These are phyloP conservation scores for Fusarium phyllophilum DNA, from an alignment of 2,329 filamentous ascomycete species.

Conservation along the genomic window DNA sequence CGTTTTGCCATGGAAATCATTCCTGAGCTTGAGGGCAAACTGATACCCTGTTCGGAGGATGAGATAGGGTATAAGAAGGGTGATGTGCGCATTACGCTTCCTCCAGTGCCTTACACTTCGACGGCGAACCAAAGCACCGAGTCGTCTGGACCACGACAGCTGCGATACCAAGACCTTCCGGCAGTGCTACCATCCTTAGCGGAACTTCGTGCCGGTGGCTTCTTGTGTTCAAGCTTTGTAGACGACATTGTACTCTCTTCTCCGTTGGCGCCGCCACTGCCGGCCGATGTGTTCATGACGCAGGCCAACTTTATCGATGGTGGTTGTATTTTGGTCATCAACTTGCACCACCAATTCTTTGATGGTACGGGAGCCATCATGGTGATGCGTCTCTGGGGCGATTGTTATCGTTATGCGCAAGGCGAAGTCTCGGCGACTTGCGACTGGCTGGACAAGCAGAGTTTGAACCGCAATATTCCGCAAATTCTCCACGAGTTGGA, in stretches of 20 bases:
- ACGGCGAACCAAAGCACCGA: background rate
- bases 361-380: background rate
- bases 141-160: background rate
- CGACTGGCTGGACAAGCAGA: background rate
- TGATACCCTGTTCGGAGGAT: background rate
- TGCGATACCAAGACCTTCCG: background rate
- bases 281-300: background rate
- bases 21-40: background rate
- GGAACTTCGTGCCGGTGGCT: background rate
- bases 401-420: background rate
- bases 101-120: background rate
- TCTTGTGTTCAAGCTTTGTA: background rate
- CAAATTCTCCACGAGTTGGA: background rate
- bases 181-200: background rate
- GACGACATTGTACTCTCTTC: background rate
- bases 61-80: background rate
- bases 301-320: background rate
- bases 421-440: background rate
- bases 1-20: background rate
- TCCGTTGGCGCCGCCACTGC: background rate
- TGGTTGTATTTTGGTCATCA: background rate
- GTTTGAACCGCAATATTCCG: background rate
- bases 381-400: background rate
- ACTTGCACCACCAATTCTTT: background rate
- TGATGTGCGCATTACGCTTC: background rate